phyloP scores from a whole-genome alignment of 345 rosid species.

The Eucalyptus urophylla region DNA sequence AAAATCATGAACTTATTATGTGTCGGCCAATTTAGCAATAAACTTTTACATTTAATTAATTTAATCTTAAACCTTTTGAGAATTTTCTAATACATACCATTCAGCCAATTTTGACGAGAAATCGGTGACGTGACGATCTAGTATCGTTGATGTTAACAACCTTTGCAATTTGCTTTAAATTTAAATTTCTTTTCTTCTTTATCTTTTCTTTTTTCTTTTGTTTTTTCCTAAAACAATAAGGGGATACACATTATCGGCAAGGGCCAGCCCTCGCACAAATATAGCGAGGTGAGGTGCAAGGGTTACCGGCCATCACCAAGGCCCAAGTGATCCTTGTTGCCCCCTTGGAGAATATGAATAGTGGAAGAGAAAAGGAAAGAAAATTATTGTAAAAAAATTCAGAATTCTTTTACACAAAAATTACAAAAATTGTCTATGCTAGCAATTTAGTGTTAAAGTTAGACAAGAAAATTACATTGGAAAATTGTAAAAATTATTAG shows the following conservation, averaged over 20 bases:
- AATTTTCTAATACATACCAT: rapidly evolving
- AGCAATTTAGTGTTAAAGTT: not conserved
- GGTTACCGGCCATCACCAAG: not conserved
- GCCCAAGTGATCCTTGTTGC: rapidly evolving
- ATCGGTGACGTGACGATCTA: rapidly evolving
- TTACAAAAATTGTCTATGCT: not conserved
- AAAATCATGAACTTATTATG: not conserved
- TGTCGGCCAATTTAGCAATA: rapidly evolving
- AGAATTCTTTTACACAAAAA: not conserved
- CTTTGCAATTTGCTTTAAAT: not conserved
- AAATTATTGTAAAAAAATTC: not conserved
- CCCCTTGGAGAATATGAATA: not conserved
- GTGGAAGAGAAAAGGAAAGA: not conserved
- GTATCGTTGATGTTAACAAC: rapidly evolving
- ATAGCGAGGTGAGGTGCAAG: not conserved
- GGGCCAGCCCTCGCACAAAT: not conserved
- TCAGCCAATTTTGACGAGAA: rapidly evolving
- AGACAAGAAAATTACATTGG: not conserved
- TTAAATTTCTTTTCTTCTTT: no score
- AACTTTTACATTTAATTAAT: not conserved
- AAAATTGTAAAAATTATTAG: not conserved
- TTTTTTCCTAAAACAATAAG: rapidly evolving
- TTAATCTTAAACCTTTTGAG: rapidly evolving
- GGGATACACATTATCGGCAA: not conserved
- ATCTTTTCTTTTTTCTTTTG: not conserved